Base-by-base conservation (phyloP, 192 early-diverging fungal genomes). In the Backusella mclennaniae region DNA sequence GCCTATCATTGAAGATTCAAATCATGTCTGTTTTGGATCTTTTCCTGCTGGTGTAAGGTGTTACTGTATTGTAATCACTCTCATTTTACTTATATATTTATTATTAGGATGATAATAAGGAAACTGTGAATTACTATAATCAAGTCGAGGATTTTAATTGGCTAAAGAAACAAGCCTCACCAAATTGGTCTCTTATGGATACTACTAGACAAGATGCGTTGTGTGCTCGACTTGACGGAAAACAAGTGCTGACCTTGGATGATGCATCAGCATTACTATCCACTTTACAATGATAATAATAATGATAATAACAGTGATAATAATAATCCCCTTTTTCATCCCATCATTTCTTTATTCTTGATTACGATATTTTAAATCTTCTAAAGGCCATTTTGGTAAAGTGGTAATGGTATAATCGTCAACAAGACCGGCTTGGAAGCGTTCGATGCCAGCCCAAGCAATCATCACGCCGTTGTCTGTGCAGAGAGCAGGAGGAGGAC, bases 121-220 rank as follows among this genome's bases (percentile, higher is more conserved):
- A 56, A 8, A 5, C 52, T 56, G n/a, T 56, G 4, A 82, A 82
- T 76, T 83, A 84, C 59, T 92, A 84, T 79, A 83, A 86, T 69
- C 75, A 80, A 21, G 92, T 96, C 15, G 93, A 98, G 74, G 96
- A 98, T 74, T 98, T 98, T 76, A 95, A 96, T 81, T 98, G 96
- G 96, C 82, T 96, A 31, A 87, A 84, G 49, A 86, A 94, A 56
- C 89, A 91, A 76, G 88, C 86, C 7, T 93, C 92, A 36, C 95
- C 95, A 17, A 90, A 96, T 81, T 96, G 95, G 95, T 42, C 77
- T 38, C 6, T 91, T 3, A 69, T 91, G 76, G 79, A 84, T 31
- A 19, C 19, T 4, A 36, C 19, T 26, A 44, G 70, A 49, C 42
- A 71, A 23, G 39, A 9, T 17, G 15, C 15, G 39, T 8, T 71